Percentiles rank a stretch among this genome's conserved stretches.
Conservation (phyloP, 805 yeast genomes). For the Torulaspora franciscae region DNA sequence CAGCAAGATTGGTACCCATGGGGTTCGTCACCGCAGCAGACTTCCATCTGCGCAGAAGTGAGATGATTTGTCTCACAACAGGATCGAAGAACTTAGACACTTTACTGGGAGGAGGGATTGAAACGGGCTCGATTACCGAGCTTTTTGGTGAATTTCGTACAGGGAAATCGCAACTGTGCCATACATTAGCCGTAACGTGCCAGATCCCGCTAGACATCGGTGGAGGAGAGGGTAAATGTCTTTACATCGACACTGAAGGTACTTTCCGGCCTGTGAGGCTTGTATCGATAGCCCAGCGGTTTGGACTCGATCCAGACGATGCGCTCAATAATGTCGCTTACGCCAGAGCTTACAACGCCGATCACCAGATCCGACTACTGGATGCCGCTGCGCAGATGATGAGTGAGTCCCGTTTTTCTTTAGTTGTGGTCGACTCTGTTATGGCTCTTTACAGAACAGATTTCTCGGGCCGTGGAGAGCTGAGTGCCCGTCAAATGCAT, state of each 20-base stretch:
- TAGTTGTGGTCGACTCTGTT: slow-evolving; percentile 91
- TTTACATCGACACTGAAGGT: slow-evolving; percentile 95
- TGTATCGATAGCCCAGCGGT: slow-evolving; percentile 84
- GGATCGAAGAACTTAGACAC: slow-evolving; percentile 94
- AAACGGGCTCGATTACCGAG: slow-evolving; percentile 95
- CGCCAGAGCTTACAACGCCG: slow-evolving; percentile 96
- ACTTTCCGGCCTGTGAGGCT: slow-evolving; percentile 91
- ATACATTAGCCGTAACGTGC: slow-evolving; percentile 93
- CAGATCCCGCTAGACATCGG: slow-evolving; percentile 95
- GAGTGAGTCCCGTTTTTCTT: slow-evolving; percentile 87
- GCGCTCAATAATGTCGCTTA: slow-evolving; percentile 96
- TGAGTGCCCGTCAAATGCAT: slow-evolving; percentile 90
- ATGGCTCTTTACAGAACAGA: slow-evolving; percentile 97
- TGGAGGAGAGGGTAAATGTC: slow-evolving; percentile 97
- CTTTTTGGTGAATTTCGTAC: slow-evolving; percentile 96
- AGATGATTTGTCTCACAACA: slow-evolving; percentile 87
- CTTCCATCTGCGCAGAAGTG: slow-evolving; percentile 83
- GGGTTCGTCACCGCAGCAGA: slow-evolving; percentile 98
- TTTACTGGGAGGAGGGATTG: slow-evolving; percentile 91
- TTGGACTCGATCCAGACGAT: slow-evolving; percentile 86
- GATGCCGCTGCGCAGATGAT: slow-evolving; percentile 93
- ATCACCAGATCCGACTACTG: slow-evolving; percentile 83
- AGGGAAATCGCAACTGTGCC: slow-evolving; percentile 95
- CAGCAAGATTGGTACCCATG: slow-evolving; percentile 83
- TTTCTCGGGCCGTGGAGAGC: slow-evolving; percentile 90